Base-by-base conservation (phyloP, 2,329 filamentous ascomycete species). In the Fusarium hainanense region DNA sequence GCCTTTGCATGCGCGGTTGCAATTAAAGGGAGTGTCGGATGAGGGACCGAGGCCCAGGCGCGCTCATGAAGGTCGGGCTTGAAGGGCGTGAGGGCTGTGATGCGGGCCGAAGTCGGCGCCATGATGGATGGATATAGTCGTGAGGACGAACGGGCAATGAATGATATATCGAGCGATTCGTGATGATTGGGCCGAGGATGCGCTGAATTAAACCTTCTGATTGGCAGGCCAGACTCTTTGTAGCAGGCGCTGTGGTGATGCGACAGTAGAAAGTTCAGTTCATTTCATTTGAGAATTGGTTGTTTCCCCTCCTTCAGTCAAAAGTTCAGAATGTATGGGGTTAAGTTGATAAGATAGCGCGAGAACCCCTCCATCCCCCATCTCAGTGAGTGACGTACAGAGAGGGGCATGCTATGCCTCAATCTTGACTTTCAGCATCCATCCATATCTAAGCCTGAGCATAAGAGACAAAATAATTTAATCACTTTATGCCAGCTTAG, bases 1-100 rank as follows among this genome's bases (percentile, higher is more conserved):
- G 90, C 90, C 77, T 96, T 97, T 62, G 92, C 90, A 81, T 94
- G 93, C 66, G 93, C 91, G 20, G 95, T 98, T 60, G 95, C 96
- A 74, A 98, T 85, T 64, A 98, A 88, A 6, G 96, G 95, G 21
- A 96, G 90, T 28, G 90, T 91, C 4, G 95, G 94, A 77, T 99
- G 96, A 3, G 94, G 93, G 61, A 90, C 84, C 21, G 93, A 93
- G 69, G 90, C 89, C 96, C 96, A 99, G 75, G 93, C 91, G 73
- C 96, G 93, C 71, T 90, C 85, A 75, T 86, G 85, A 47, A 91
- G 84, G 72, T 88, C 84, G 37, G 85, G 87, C 52, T 83, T 82
- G 76, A 89, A 82, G 42, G 84, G 78, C 6, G 83, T 78, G 16
- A 89, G 82, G 23, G 85, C 81, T 55, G 77, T 74, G 72, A 89